Evolutionary conservation across 768 basidiomycete genomes (phyloP).

Genomic region (Amanita thiersii): DNA sequence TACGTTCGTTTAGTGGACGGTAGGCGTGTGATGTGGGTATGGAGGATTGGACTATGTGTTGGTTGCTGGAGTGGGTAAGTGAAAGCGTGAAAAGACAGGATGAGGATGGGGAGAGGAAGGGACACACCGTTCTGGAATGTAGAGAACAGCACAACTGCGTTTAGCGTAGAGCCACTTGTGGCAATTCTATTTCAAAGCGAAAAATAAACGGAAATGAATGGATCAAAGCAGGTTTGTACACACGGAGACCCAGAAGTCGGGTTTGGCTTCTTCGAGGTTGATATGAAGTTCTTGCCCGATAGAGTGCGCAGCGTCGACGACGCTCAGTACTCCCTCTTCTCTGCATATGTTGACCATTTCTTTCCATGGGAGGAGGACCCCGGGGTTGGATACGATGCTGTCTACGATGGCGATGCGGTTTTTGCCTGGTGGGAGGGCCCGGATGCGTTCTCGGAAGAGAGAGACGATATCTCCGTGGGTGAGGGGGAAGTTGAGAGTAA

Average conservation of each 20-base stretch:
- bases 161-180: slow-evolving; percentile 79
- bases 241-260: slow-evolving; percentile 74
- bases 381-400: slow-evolving; percentile 51
- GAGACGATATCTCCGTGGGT: slow-evolving; percentile 48
- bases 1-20: slow-evolving; percentile 29
- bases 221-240: slow-evolving; percentile 15
- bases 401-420: slow-evolving; percentile 64
- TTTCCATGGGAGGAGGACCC: slow-evolving; percentile 61
- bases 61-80: slow-evolving; percentile 37
- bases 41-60: slow-evolving; percentile 49
- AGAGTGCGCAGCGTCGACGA: slow-evolving; percentile 74
- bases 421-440: slow-evolving; percentile 22
- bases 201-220: neutral
- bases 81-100: neutral
- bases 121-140: slow-evolving; percentile 52
- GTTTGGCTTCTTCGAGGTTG: slow-evolving; percentile 42
- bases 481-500: slow-evolving; percentile 48
- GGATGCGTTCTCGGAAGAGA: slow-evolving; percentile 30
- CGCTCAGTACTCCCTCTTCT: slow-evolving; percentile 50
- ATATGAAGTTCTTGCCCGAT: slow-evolving; percentile 65
- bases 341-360: slow-evolving; percentile 58
- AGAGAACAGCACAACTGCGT: slow-evolving; percentile 60
- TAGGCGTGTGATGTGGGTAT: slow-evolving; percentile 53
- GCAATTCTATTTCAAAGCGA: slow-evolving; percentile 39
- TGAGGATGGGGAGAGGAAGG: neutral